Evolutionary conservation across 768 basidiomycete genomes (phyloP).

Genomic region (Gelatoporia subvermispora): DNA sequence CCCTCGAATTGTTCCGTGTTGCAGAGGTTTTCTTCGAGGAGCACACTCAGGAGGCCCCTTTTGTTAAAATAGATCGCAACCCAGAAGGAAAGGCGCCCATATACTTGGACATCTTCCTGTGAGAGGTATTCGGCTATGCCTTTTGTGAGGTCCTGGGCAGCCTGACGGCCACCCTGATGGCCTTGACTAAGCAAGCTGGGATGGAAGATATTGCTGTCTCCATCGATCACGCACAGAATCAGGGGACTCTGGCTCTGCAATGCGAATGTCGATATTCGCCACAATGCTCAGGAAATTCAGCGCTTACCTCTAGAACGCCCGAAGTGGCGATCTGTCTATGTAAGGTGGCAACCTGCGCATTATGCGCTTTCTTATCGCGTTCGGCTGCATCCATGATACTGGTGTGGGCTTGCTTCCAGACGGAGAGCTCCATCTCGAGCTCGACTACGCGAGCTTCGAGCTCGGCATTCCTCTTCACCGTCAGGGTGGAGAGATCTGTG

Average conservation of each 20-base stretch:
- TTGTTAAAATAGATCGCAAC: conserved; percentile 70
- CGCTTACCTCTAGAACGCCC: conserved; percentile 44
- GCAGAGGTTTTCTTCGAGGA: conserved; percentile 52
- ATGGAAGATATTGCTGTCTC: conserved; percentile 64
- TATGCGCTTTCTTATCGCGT: conserved; percentile 61
- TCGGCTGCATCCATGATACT: conserved; percentile 57
- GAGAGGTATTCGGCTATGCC: conserved; percentile 64
- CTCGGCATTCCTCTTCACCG: conserved; percentile 57
- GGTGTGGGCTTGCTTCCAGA: conserved; percentile 70
- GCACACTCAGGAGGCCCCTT: conserved; percentile 43
- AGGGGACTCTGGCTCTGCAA: conserved; percentile 58
- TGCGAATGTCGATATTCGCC: background rate
- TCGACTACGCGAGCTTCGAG: conserved; percentile 63
- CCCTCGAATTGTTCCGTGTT: conserved; percentile 61
- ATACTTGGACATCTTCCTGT: conserved; percentile 53
- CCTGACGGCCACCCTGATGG: conserved; percentile 55
- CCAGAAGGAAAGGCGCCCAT: conserved; percentile 71
- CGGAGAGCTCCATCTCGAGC: conserved; percentile 61
- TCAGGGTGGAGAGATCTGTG: conserved; percentile 58
- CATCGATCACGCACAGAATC: conserved; percentile 72
- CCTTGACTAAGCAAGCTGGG: conserved; percentile 56
- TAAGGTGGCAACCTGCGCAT: conserved; percentile 59
- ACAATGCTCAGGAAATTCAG: background rate
- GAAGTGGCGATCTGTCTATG: conserved; percentile 59
- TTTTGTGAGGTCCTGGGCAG: conserved; percentile 62